Base-by-base conservation (phyloP, 164 flowering plant genomes). In the Sedum album region DNA sequence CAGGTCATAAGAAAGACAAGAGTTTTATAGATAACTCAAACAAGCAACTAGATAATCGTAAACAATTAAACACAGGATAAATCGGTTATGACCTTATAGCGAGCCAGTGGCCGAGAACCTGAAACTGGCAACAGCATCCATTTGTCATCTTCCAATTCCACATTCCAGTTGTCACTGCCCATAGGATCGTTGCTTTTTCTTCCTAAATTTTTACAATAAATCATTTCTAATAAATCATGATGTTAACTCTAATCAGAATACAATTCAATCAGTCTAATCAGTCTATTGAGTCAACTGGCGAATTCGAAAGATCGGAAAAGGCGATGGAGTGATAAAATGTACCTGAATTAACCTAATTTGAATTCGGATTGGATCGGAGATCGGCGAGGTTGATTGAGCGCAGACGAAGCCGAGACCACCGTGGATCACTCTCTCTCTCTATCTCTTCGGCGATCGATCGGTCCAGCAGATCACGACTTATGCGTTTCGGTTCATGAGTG, bases 91-190 rank as follows among this genome's bases (percentile, higher is more conserved):
- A 28, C 62, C 62, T 57, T 57, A 28, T 57, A 57, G 13, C 62
- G 62, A 28, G 62, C 62, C 62, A 57, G 13, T 57, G 62, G 62
- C 17, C 62, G 62, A 26, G 62, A 57, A 57, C 62, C 62, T 57
- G 62, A 57, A 30, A 57, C 62, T 13, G 62, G 62, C 62, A 57
- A 26, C 20, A 15, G 20, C 8, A 7, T 57, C 62, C 62, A 57
- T 9, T 26, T 28, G 31, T 57, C 62, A 26, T 26, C 62, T 30
- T 6, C 62, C 33, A 57, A 57, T 13, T 15, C 33, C 62, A 57
- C 33, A 57, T 57, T 26, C 62, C 62, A 57, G 8, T 57, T 28
- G 21, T 18, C 7, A 18, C 4, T 48, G 60, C 13, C 60, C 60
- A 55, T 55, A 25, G 11, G 62, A 57, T 57, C 31, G 33, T 28